Conservation (phyloP, 495 filamentous ascomycete genomes). For the Tuber brumale region DNA sequence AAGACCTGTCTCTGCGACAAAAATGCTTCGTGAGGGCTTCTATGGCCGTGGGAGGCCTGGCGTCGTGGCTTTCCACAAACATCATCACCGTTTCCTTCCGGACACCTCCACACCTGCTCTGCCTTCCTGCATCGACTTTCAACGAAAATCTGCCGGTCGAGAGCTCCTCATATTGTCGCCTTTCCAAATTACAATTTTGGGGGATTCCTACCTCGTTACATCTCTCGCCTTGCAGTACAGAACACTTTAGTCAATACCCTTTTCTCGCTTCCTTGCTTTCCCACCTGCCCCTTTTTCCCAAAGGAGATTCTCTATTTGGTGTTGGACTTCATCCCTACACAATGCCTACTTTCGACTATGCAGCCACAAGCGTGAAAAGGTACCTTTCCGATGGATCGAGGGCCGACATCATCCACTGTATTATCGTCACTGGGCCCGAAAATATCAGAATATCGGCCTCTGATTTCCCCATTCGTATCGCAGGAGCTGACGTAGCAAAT, state of each 20-base stretch:
- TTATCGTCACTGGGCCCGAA: conserved; percentile 27
- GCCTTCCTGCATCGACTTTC: background rate
- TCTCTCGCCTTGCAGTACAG: background rate
- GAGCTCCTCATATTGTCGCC: background rate
- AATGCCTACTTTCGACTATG: conserved; percentile 1
- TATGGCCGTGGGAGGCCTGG: background rate
- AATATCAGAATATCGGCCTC: conserved; percentile 13
- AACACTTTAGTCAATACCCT: background rate
- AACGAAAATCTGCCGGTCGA: background rate
- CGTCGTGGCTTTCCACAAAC: background rate
- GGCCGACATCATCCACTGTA: conserved; percentile 30
- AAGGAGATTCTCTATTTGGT: background rate
- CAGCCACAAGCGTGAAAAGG: conserved; percentile 11
- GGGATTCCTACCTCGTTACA: background rate
- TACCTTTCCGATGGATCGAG: conserved; percentile 10
- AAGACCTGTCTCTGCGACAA: background rate
- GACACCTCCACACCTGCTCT: background rate
- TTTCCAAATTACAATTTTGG: background rate
- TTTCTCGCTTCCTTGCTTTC: background rate
- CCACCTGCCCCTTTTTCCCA: background rate
- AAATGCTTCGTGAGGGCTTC: background rate
- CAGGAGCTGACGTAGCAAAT: conserved; percentile 7
- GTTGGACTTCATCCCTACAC: background rate
- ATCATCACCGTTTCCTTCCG: background rate
- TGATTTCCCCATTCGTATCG: conserved; percentile 11